phyloP scores from a whole-genome alignment of 768 basidiomycete genomes.

The Amanita jacksonii region DNA sequence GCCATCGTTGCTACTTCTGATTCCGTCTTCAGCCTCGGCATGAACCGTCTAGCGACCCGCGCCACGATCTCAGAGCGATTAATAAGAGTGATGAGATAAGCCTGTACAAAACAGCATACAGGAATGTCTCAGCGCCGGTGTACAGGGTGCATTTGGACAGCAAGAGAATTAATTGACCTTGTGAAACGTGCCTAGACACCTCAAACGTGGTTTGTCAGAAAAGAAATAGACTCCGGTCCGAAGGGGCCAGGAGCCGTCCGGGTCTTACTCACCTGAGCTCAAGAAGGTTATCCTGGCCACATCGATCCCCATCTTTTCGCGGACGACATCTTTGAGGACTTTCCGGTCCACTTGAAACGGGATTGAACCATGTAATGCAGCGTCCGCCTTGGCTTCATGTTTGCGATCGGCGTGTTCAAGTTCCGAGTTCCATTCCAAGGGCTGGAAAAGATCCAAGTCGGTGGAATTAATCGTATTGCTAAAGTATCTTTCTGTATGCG shows the following conservation, averaged over 20 bases:
- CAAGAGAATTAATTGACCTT: conserved; percentile 48
- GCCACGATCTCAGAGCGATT: conserved; percentile 60
- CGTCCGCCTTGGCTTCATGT: conserved; percentile 55
- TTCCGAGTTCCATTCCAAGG: conserved; percentile 61
- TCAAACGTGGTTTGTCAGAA: no score
- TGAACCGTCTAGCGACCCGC: conserved; percentile 75
- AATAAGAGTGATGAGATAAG: conserved; percentile 63
- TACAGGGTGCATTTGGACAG: no score
- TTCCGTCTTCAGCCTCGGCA: conserved; percentile 80
- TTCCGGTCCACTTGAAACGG: conserved; percentile 72
- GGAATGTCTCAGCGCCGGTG: conserved; percentile 6
- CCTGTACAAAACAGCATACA: conserved; percentile 33
- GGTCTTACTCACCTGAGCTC: conserved; percentile 49
- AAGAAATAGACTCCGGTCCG: no score
- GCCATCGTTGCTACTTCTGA: conserved; percentile 81
- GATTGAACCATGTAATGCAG: conserved; percentile 46
- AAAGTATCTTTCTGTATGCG: neutral
- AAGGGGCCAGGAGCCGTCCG: neutral
- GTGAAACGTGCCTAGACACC: conserved; percentile 65
- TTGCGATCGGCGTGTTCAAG: conserved; percentile 62
- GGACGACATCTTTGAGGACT: conserved; percentile 67
- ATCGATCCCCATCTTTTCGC: conserved; percentile 54
- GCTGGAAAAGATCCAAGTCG: neutral
- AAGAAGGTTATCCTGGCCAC: conserved; percentile 68
- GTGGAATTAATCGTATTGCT: neutral